Percentiles rank a stretch among this genome's conserved stretches.
Evolutionary conservation across 2,329 filamentous ascomycete species (phyloP).

Genomic region (Calonectria naviculata): DNA sequence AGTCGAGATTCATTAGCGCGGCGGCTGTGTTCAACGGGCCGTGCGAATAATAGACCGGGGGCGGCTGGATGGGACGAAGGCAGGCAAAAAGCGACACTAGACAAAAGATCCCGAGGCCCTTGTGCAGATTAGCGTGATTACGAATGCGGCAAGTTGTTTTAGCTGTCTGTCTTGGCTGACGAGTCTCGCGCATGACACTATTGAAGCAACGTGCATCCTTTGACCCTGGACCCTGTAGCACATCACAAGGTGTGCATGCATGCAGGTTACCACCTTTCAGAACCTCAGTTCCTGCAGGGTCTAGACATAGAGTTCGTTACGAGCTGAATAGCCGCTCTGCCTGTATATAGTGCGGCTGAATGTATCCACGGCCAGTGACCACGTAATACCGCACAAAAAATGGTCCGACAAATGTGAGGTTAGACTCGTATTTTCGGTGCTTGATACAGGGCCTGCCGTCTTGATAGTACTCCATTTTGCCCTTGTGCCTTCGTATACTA

Average conservation of each 20-base stretch:
- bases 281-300: background rate
- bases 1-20: background rate
- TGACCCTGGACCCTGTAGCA: background rate
- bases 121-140: background rate
- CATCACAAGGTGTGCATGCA: background rate
- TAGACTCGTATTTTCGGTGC: background rate
- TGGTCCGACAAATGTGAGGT: background rate
- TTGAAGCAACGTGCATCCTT: background rate
- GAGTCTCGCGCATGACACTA: background rate
- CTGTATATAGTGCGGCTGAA: background rate
- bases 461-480: too few relatives aligned
- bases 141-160: background rate
- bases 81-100: too few relatives aligned
- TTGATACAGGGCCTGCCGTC: too few relatives aligned
- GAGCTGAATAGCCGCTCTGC: too few relatives aligned
- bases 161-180: too few relatives aligned
- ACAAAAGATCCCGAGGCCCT: background rate
- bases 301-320: background rate
- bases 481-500: too few relatives aligned
- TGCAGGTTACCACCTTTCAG: background rate
- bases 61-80: background rate
- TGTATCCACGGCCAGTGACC: background rate
- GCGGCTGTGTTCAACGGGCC: background rate
- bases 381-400: background rate
- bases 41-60: background rate